Evolutionary conservation across 164 flowering plant genomes (phyloP).

Genomic region (Nelumbo lutea): DNA sequence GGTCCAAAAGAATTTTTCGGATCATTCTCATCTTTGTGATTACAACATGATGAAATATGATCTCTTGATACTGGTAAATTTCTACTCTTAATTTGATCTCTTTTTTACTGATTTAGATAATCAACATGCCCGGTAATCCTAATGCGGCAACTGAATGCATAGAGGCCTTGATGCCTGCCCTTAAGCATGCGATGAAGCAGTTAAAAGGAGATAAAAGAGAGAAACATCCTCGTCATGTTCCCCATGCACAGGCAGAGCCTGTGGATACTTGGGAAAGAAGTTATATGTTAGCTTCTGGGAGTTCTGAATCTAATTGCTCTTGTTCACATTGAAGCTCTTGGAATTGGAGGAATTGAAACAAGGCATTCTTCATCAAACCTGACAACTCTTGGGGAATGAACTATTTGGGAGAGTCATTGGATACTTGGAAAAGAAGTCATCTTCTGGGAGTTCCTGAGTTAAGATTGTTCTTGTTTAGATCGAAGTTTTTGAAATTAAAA

Average conservation of each 20-base stretch:
- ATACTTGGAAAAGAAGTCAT: no score
- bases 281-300: conserved; percentile 39
- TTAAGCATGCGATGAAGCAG: conserved; percentile 88
- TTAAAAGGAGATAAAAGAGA: conserved; percentile 89
- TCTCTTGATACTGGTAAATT: neutral
- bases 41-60: neutral
- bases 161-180: conserved; percentile 86
- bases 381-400: no score
- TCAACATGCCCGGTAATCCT: conserved; percentile 99
- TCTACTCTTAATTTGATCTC: neutral
- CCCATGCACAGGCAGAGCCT: conserved; percentile 61
- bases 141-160: conserved; percentile 90
- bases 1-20: no score
- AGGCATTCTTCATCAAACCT: no score
- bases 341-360: neutral
- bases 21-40: no score
- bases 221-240: conserved; percentile 85
- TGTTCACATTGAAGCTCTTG: conserved; percentile 44
- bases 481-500: no score
- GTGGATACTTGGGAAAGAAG: conserved; percentile 71
- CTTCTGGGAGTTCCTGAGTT: no score
- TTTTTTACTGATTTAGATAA: conserved; percentile 45
- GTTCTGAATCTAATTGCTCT: conserved; percentile 37
- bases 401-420: no score
- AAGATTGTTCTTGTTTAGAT: no score